These are phyloP conservation scores for Chlorella variabilis DNA, from an alignment of 163 green algal genomes.

Conservation along the genomic window DNA sequence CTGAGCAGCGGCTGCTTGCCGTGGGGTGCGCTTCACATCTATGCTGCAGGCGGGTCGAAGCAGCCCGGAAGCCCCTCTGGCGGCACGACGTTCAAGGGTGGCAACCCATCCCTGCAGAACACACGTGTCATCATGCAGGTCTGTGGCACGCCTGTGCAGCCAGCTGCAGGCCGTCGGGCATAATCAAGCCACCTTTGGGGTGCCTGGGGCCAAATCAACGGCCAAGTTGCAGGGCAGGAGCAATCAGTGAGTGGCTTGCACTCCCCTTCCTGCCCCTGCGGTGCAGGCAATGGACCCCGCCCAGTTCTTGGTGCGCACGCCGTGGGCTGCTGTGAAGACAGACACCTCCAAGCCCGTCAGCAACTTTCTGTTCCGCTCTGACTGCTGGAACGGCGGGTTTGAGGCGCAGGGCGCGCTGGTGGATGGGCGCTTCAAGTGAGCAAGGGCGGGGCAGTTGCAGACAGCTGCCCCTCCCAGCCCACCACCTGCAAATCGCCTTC, in stretches of 20 bases:
- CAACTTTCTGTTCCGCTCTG: slow-evolving; percentile 24
- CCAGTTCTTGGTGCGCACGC: background rate
- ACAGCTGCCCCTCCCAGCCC: no score
- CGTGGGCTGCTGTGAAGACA: background rate
- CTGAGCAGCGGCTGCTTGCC: no score
- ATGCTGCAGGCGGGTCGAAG: background rate
- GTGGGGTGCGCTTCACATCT: no score
- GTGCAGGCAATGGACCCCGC: slow-evolving; percentile 14
- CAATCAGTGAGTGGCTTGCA: no score
- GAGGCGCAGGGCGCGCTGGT: background rate
- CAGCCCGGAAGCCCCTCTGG: background rate
- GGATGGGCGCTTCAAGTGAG: background rate
- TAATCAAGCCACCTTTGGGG: no score
- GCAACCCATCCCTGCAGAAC: slow-evolving; percentile 1
- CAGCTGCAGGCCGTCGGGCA: no score
- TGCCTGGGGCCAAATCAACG: no score
- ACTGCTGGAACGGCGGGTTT: slow-evolving; percentile 27
- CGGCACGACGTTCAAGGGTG: background rate
- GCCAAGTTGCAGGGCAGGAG: no score
- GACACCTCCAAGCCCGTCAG: slow-evolving; percentile 5
- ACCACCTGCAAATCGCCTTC: no score
- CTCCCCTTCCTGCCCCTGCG: no score
- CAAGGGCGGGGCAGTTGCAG: no score
- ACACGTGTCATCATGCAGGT: background rate
- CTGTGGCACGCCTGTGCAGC: no score